A percentile compares a stretch with the other conserved stretches of the same genome.
phyloP scores from a whole-genome alignment of 139 green algal species.

The Yamagishiella unicocca region DNA sequence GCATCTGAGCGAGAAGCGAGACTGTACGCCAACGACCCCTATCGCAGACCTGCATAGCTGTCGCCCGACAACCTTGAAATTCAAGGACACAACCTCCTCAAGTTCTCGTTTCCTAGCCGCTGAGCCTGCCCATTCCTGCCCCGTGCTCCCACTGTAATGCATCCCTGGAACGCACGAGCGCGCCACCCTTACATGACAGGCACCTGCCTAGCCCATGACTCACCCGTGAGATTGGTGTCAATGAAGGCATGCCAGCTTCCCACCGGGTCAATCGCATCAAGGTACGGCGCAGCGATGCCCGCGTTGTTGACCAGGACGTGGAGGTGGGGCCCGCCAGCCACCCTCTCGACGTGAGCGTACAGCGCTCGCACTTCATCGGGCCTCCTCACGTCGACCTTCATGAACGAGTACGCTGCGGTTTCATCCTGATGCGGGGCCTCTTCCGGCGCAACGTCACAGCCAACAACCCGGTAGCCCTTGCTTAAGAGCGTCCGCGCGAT shows the following conservation, averaged over 20 bases:
- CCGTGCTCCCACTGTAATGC: no score
- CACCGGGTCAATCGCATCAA: neutral
- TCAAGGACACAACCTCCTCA: no score
- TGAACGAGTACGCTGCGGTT: neutral
- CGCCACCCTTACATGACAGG: no score
- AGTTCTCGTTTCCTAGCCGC: no score
- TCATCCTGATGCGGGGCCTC: neutral
- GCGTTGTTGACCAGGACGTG: slow-evolving; percentile 57
- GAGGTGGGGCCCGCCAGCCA: neutral
- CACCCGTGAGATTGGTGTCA: slow-evolving; percentile 51
- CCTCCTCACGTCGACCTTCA: neutral
- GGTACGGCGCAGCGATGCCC: slow-evolving; percentile 33
- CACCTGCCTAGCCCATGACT: no score
- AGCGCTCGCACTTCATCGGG: neutral
- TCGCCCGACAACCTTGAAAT: no score
- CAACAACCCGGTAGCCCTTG: slow-evolving; percentile 11
- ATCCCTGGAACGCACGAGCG: no score
- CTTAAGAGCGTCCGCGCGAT: neutral
- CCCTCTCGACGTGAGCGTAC: neutral
- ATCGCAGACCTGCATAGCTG: no score
- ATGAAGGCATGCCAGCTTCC: slow-evolving; percentile 46
- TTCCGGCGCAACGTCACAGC: slow-evolving; percentile 4
- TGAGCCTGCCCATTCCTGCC: no score
- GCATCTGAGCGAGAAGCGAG: no score
- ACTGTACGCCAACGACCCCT: no score